Evolutionary conservation across 2,329 filamentous ascomycete species (phyloP).

Genomic region (Thyridium curvatum): DNA sequence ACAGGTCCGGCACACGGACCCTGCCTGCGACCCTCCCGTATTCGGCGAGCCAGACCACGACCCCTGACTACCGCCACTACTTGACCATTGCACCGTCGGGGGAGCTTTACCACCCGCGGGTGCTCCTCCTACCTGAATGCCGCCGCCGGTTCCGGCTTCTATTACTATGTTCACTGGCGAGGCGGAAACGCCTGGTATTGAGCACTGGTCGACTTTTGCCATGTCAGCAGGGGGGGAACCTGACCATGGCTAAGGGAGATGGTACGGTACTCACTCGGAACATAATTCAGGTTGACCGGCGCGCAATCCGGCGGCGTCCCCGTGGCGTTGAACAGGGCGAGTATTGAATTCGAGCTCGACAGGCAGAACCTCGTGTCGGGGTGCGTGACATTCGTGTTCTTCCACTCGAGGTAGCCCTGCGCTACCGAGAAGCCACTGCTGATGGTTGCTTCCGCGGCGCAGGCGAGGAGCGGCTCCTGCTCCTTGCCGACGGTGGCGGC

Average conservation of each 20-base stretch:
- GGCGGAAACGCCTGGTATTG: no score
- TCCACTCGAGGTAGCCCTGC: conserved; percentile 1
- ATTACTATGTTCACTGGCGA: no score
- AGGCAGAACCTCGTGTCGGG: conserved; percentile 2
- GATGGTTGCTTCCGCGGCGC: background rate
- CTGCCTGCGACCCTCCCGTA: no score
- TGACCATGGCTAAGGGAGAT: background rate
- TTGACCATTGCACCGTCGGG: no score
- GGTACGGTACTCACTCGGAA: background rate
- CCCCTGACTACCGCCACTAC: no score
- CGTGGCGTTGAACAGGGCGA: conserved; percentile 2
- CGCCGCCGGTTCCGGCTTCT: no score
- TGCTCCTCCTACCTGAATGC: background rate
- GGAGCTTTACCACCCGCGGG: no score
- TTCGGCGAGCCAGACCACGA: no score
- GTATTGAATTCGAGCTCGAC: conserved; percentile 1
- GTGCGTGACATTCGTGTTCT: background rate
- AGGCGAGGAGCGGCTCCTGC: conserved; percentile 1
- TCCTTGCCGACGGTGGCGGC: background rate
- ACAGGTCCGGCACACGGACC: no score
- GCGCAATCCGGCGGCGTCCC: background rate
- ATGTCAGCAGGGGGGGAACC: no score
- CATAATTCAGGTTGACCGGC: background rate
- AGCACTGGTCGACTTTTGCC: no score
- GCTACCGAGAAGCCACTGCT: conserved; percentile 1